phyloP scores from a whole-genome alignment of 345 rosid species.

The Arabidopsis suecica region DNA sequence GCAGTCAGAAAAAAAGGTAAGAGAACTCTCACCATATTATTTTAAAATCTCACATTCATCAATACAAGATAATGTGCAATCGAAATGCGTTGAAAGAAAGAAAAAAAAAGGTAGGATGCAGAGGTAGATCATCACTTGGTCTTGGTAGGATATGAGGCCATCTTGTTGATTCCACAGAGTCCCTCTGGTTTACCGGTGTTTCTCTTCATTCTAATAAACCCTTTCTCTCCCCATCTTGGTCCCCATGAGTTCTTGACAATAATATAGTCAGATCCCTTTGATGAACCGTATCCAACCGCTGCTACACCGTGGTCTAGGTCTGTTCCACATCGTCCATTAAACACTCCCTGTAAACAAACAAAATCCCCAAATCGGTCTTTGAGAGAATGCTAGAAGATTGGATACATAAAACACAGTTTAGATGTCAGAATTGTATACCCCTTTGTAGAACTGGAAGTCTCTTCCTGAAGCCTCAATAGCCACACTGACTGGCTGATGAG shows the following conservation, averaged over 20 bases:
- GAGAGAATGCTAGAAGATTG: conserved; percentile 15
- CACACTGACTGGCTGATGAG: conserved; percentile 78
- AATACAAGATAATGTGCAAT: conserved; percentile 36
- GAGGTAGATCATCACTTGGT: conserved; percentile 25
- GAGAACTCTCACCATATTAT: conserved; percentile 33
- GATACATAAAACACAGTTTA: background rate
- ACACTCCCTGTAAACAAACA: conserved; percentile 65
- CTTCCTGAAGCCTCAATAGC: conserved; percentile 86
- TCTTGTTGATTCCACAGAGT: conserved; percentile 79
- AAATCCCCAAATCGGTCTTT: background rate
- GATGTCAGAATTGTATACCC: conserved; percentile 49
- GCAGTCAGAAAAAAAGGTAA: background rate
- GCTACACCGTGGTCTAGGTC: conserved; percentile 79
- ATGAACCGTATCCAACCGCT: conserved; percentile 83
- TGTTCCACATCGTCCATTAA: conserved; percentile 70
- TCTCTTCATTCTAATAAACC: conserved; percentile 78
- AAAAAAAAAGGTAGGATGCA: background rate
- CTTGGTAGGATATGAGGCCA: conserved; percentile 87
- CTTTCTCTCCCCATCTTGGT: conserved; percentile 80
- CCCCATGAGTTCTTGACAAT: conserved; percentile 96
- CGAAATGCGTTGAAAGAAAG: conserved; percentile 12
- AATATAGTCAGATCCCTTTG: conserved; percentile 63
- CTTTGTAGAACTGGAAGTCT: conserved; percentile 74
- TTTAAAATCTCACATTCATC: conserved; percentile 36
- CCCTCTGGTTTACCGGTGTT: conserved; percentile 83